Evolutionary conservation across 148 eudicot genomes (phyloP), one percentile per base, ranked within the genome.

Genomic region (Cornus kousa): DNA sequence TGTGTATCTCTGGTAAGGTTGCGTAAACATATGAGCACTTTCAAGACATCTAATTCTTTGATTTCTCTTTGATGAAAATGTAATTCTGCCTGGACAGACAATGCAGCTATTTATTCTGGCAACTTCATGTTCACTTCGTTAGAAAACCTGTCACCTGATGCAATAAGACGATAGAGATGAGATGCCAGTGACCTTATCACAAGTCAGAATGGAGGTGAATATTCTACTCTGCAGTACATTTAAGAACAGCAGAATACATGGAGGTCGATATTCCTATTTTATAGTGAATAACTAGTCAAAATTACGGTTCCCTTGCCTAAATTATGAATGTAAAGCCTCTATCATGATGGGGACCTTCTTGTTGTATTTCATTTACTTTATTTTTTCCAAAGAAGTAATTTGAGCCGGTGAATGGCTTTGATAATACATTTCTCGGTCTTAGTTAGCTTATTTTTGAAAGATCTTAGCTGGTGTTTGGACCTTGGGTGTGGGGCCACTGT

Each of bases 111-210:
- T 71, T 77, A 77, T 43, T 83, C 89, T 28, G 91, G 91, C 32
- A 89, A 89, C 81, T 89, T 89, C 78, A 68, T 81, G 81, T 89
- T 89, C 85, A 87, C 88, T 7, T 37, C 87, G 32, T 66, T 89
- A 68, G 84, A 85, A 70, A 83, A 74, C 37, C 50, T 74, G 16
- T 70, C 66, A 19, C 10, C 82, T 24, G 16, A 1, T 67, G 5
- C 16, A 28, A 24, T 1, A 39, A 14, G 68, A 31, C 55, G 53
- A 60, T 71, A 76, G 32, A 40, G 17, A 68, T 3, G 74, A 37
- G 62, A 59, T 3, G 39, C 16, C 62, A 39, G 67, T 23, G 24
- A 22, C 72, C 14, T 22, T 67, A 14, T 67, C 65, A 28, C 50
- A n/a, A 17, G 60, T 59, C 16, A 37, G 16, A 23, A 80, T 65